Conservation (phyloP, 2,329 filamentous ascomycete genomes). For the Raffaelea ambrosiae region DNA sequence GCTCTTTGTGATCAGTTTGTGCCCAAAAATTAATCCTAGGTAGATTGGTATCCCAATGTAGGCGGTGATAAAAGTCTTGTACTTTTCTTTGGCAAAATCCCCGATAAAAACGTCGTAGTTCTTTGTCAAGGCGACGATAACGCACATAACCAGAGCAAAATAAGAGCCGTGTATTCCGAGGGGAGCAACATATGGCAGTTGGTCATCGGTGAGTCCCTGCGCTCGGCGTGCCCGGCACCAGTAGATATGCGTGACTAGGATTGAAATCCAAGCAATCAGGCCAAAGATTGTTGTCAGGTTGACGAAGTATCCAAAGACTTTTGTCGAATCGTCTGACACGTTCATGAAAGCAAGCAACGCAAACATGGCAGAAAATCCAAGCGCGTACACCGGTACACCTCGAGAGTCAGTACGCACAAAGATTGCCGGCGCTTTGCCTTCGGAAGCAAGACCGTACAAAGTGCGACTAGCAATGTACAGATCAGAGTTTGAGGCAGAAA, state of each 20-base stretch:
- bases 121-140: slow-evolving; percentile 6
- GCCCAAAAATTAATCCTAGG: slow-evolving; percentile 23
- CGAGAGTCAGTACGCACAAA: slow-evolving; percentile 23
- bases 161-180: slow-evolving; percentile 27
- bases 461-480: slow-evolving; percentile 36
- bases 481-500: slow-evolving; percentile 52
- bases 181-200: slow-evolving; percentile 27
- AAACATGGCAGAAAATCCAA: slow-evolving; percentile 24
- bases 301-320: slow-evolving; percentile 32
- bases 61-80: slow-evolving; percentile 42
- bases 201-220: slow-evolving; percentile 22
- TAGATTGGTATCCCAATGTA: slow-evolving; percentile 29
- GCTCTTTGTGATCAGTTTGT: background rate
- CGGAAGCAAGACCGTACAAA: slow-evolving; percentile 27
- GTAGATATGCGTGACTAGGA: slow-evolving; percentile 28
- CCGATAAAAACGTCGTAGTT: slow-evolving; percentile 17
- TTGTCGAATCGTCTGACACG: slow-evolving; percentile 21
- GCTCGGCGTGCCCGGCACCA: slow-evolving; percentile 26
- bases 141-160: slow-evolving; percentile 13
- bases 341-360: slow-evolving; percentile 31
- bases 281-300: slow-evolving; percentile 32
- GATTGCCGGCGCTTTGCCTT: slow-evolving; percentile 28
- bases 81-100: slow-evolving; percentile 41
- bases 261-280: slow-evolving; percentile 31
- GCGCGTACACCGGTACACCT: slow-evolving; percentile 29